These are phyloP conservation scores for Colletotrichum zoysiae DNA, from an alignment of 2,329 filamentous ascomycete genomes.

Conservation along the genomic window DNA sequence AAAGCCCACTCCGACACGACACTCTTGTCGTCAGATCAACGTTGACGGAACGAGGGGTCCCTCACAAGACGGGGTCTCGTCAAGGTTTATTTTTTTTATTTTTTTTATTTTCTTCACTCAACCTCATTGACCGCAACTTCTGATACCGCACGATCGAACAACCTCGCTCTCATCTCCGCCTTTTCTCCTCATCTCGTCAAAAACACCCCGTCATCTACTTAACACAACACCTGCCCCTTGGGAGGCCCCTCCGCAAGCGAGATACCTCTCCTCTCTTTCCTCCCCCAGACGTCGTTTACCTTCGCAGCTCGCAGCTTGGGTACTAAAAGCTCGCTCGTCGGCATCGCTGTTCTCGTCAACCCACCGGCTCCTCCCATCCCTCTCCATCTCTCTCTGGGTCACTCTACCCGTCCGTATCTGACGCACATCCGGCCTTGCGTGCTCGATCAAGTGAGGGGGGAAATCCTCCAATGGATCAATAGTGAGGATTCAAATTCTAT, in stretches of 20 bases:
- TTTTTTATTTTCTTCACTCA: no score
- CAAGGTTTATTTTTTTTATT: conserved; percentile 16
- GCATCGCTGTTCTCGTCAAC: conserved; percentile 9
- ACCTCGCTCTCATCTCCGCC: conserved; percentile 34
- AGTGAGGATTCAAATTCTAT: conserved; percentile 26
- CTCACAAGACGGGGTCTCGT: conserved; percentile 15
- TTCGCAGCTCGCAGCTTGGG: conserved; percentile 37
- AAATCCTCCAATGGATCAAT: conserved; percentile 37
- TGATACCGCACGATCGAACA: conserved; percentile 15
- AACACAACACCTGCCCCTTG: conserved; percentile 15
- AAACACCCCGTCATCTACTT: background rate
- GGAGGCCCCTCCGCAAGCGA: conserved; percentile 25
- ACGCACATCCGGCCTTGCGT: background rate
- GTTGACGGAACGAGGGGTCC: conserved; percentile 15
- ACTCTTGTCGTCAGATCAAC: conserved; percentile 38
- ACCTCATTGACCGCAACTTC: conserved; percentile 34
- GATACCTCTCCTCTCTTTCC: background rate
- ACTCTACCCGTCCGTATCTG: background rate
- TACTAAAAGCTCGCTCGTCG: conserved; percentile 39
- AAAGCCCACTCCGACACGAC: conserved; percentile 22
- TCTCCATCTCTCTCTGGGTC: background rate
- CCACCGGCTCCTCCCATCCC: background rate
- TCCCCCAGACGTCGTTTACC: conserved; percentile 15
- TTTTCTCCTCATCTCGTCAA: conserved; percentile 34
- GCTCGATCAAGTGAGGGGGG: conserved; percentile 22